Percentiles rank a stretch among this genome's conserved stretches.
These are phyloP conservation scores for Pichia rugopelliculosa DNA, from an alignment of 805 yeast genomes.

Conservation along the genomic window DNA sequence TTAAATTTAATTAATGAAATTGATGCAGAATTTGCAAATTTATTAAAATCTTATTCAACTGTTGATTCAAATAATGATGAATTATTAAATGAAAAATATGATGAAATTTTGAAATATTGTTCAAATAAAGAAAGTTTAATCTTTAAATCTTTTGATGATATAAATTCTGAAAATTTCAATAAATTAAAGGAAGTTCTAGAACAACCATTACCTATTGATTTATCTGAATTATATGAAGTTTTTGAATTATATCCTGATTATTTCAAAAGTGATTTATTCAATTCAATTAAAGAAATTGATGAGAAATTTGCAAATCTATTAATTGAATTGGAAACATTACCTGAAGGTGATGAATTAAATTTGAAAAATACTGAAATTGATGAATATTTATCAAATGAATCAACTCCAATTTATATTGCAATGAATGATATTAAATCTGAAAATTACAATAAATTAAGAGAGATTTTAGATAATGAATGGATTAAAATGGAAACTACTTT, in stretches of 20 bases:
- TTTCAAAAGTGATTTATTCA: constrained; percentile 14
- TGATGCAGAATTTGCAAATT: constrained; percentile 20
- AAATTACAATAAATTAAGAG: constrained; percentile 12
- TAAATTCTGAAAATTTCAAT: constrained; percentile 14
- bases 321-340: constrained; percentile 18
- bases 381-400: constrained; percentile 11
- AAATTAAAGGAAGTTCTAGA: constrained; percentile 18
- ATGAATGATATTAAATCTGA: constrained; percentile 18
- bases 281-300: constrained; percentile 17
- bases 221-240: constrained; percentile 21
- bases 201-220: constrained; percentile 22
- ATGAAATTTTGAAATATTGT: constrained; percentile 15
- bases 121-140: constrained; percentile 17
- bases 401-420: constrained; percentile 18
- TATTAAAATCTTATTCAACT: constrained; percentile 16
- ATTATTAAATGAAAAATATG: constrained; percentile 13
- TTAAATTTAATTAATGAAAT: constrained; percentile 17
- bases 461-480: constrained; percentile 16
- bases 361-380: constrained; percentile 17
- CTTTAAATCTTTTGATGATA: constrained; percentile 19
- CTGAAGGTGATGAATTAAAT: constrained; percentile 19
- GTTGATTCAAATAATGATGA: constrained; percentile 19
- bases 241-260: constrained; percentile 21
- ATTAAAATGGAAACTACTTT: constrained; percentile 15
- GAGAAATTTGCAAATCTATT: constrained; percentile 18